These are phyloP conservation scores for Coniochaeta sp. DNA, from an alignment of 2,329 filamentous ascomycete species.

Conservation along the genomic window DNA sequence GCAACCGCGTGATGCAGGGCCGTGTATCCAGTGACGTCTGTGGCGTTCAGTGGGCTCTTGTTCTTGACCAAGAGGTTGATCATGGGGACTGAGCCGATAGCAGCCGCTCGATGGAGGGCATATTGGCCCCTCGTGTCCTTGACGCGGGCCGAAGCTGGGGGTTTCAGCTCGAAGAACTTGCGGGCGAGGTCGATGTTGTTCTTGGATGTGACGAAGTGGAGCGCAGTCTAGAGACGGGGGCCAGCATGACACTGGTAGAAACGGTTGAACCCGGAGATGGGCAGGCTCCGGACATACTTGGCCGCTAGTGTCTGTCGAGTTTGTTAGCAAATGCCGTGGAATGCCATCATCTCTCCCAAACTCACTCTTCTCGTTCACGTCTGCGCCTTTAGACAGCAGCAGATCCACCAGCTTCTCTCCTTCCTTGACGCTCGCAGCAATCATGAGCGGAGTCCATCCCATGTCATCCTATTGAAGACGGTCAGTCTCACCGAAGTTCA, in stretches of 20 bases:
- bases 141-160: constrained; percentile 65
- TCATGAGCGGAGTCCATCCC: constrained; percentile 83
- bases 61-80: constrained; percentile 71
- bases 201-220: constrained; percentile 91
- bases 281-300: constrained; percentile 50
- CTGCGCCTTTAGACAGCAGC: constrained; percentile 62
- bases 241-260: neutral
- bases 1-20: constrained; percentile 83
- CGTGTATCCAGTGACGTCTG: constrained; percentile 77
- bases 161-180: constrained; percentile 64
- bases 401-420: constrained; percentile 61
- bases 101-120: constrained; percentile 84
- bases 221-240: constrained; percentile 55
- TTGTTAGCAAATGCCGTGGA: constrained; percentile 9
- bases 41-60: constrained; percentile 73
- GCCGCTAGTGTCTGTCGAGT: neutral
- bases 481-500: neutral
- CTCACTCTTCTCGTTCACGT: constrained; percentile 66
- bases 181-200: constrained; percentile 75
- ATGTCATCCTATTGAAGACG: constrained; percentile 52
- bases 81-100: constrained; percentile 83
- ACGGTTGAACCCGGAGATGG: constrained; percentile 33
- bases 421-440: constrained; percentile 68
- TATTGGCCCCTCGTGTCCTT: constrained; percentile 87
- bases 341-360: neutral